Evolutionary conservation across 1,284 basidiomycete genomes (phyloP), one percentile per base, ranked within the genome.

Genomic region (Xerocomus nothofagi): DNA sequence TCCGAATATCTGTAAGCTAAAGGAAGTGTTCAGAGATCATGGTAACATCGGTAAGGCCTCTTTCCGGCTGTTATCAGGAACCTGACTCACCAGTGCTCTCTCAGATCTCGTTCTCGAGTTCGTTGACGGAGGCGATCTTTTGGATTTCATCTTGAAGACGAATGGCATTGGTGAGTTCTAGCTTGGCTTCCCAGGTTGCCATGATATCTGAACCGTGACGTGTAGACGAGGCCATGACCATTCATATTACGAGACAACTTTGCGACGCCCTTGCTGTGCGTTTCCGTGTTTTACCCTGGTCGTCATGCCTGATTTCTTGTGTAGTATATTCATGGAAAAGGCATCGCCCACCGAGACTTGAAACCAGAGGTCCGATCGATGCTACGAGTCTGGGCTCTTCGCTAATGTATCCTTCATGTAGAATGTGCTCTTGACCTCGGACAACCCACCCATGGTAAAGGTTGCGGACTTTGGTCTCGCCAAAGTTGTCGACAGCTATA

Each of bases 381-480:
- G 15, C 32, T 39, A 27, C 6, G 24, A 23, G 9, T 37, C n/a
- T 21, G 21, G 29, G 30, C 8, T 12, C 34, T 41, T 44, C 15
- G 43, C 45, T 53, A 14, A 53, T 49, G 34, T 45, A 29, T 40
- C 6, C 33, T 32, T 44, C 11, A 17, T 42, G 27, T 48, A 84
- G 80, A 92, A 92, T 58, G 78, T 92, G 6, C 76, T 93, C 4
- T 70, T 93, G 21, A 91, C 89, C 0, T 73, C 63, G 14, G 80
- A 84, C 36, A 49, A 74, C 2, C 81, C 86, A 1, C 87, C 88
- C 0, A 65, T 73, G 3, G 80, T 88, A 56, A 93, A 93, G 63
- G 85, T 97, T 23, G 93, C 93, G 2, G 94, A 96, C 68, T 97
- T 96, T 65, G 94, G 94, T 6, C 79, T 97, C 12, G 93, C 94